Percentiles rank a stretch among this genome's conserved stretches.
phyloP scores from a whole-genome alignment of 2,329 filamentous ascomycete species.

The Dendryphion nanum region DNA sequence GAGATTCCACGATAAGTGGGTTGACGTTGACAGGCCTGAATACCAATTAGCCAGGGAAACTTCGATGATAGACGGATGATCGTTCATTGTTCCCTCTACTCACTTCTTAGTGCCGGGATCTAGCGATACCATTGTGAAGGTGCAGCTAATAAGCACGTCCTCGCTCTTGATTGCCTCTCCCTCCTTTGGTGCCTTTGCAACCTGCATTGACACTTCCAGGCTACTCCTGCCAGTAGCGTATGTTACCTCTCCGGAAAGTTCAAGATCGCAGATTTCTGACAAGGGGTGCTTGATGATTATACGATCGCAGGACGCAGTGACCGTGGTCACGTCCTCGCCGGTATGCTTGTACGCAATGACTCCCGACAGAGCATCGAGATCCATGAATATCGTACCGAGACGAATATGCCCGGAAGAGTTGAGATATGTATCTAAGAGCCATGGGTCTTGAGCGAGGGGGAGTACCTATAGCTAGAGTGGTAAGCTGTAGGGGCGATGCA shows the following conservation, averaged over 20 bases:
- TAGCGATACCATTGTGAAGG: constrained; percentile 75
- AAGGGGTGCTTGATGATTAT: constrained; percentile 69
- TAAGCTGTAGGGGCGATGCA: constrained; percentile 5
- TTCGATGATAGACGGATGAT: too few relatives aligned
- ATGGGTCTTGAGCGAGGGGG: constrained; percentile 70
- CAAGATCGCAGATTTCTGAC: constrained; percentile 74
- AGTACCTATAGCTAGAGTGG: constrained; percentile 51
- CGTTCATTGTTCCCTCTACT: too few relatives aligned
- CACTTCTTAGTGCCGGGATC: constrained; percentile 66
- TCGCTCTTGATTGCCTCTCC: constrained; percentile 57
- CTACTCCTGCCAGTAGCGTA: constrained; percentile 72
- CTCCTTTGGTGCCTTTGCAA: constrained; percentile 63
- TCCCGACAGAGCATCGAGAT: constrained; percentile 74
- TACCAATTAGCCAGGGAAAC: too few relatives aligned
- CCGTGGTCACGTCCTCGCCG: constrained; percentile 61
- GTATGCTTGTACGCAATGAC: constrained; percentile 75
- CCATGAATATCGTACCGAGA: constrained; percentile 74
- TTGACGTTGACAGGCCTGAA: constrained; percentile 60
- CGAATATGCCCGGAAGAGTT: constrained; percentile 73
- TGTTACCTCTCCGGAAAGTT: constrained; percentile 67
- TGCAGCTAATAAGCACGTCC: constrained; percentile 68
- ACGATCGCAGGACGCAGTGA: constrained; percentile 63
- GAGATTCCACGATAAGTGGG: constrained; percentile 60
- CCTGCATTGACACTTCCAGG: constrained; percentile 72
- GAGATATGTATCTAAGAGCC: constrained; percentile 74